Conservation (phyloP, 1,139 yeast genomes). For the Yarrowia galli region DNA sequence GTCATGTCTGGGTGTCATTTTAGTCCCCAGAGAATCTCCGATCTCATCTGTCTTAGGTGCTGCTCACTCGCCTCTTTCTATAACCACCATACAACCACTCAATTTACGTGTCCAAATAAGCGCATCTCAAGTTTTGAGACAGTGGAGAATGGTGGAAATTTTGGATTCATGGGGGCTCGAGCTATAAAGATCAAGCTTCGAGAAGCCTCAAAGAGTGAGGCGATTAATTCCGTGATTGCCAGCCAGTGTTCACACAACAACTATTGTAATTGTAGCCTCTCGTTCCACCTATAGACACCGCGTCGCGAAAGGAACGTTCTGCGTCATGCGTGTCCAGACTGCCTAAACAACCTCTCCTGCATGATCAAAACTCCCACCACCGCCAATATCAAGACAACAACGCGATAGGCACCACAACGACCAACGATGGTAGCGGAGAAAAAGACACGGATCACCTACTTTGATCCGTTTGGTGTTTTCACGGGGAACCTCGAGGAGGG, state of each 20-base stretch:
- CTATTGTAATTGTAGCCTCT: not conserved
- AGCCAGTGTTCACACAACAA: not conserved
- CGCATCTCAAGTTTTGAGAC: not conserved
- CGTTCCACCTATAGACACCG: not conserved
- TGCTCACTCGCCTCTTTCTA: too few species aligned
- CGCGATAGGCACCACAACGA: constrained; percentile 10
- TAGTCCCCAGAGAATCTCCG: too few species aligned
- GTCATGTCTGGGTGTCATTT: too few species aligned
- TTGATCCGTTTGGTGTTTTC: constrained; percentile 82
- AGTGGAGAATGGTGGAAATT: constrained; percentile 20
- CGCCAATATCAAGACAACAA: constrained; percentile 2
- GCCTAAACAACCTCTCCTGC: constrained; percentile 39
- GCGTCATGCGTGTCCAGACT: constrained; percentile 31
- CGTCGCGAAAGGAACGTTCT: constrained; percentile 1
- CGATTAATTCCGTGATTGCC: not conserved
- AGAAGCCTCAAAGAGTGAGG: not conserved
- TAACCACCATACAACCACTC: not conserved
- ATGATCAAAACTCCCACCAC: constrained; percentile 27
- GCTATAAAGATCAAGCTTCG: not conserved
- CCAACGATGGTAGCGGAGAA: constrained; percentile 41
- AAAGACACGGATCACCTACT: constrained; percentile 65
- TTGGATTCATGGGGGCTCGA: not conserved
- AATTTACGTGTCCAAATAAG: constrained; percentile 27
- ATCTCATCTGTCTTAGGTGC: too few species aligned
- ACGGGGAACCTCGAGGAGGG: constrained; percentile 59